Evolutionary conservation across 2,329 filamentous ascomycete species (phyloP).

Genomic region (Neurospora sp.): DNA sequence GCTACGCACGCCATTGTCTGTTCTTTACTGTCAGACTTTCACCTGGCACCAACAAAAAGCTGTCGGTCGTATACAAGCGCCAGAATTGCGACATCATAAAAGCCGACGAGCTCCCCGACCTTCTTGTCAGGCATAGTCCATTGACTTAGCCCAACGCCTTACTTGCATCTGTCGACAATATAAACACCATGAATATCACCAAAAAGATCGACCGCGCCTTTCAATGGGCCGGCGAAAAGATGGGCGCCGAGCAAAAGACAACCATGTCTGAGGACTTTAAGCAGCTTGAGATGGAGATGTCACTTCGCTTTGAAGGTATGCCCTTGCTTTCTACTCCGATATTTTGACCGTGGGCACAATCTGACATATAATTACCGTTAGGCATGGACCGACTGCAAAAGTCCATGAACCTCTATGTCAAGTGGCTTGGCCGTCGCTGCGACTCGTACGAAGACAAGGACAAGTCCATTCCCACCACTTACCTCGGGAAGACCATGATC

Average conservation of each 20-base stretch:
- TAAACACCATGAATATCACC: conserved; percentile 40
- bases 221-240: conserved; percentile 96
- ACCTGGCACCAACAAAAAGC: neutral
- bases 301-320: conserved; percentile 75
- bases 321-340: neutral
- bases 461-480: conserved; percentile 69
- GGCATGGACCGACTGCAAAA: conserved; percentile 85
- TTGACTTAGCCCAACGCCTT: neutral
- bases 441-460: conserved; percentile 76
- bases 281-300: conserved; percentile 81
- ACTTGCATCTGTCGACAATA: neutral
- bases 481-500: conserved; percentile 78
- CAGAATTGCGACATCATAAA: neutral
- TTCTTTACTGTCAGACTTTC: neutral
- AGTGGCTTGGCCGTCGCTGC: conserved; percentile 74
- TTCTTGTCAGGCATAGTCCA: neutral
- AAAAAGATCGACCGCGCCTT: conserved; percentile 94
- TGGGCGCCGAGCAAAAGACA: conserved; percentile 86
- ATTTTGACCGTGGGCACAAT: neutral
- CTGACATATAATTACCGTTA: conserved; percentile 27
- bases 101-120: neutral
- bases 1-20: neutral
- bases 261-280: conserved; percentile 85
- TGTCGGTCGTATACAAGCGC: neutral
- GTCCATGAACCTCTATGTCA: conserved; percentile 77